Evolutionary conservation across 1,284 basidiomycete genomes (phyloP).

Genomic region (Pseudozyma hubeiensis): DNA sequence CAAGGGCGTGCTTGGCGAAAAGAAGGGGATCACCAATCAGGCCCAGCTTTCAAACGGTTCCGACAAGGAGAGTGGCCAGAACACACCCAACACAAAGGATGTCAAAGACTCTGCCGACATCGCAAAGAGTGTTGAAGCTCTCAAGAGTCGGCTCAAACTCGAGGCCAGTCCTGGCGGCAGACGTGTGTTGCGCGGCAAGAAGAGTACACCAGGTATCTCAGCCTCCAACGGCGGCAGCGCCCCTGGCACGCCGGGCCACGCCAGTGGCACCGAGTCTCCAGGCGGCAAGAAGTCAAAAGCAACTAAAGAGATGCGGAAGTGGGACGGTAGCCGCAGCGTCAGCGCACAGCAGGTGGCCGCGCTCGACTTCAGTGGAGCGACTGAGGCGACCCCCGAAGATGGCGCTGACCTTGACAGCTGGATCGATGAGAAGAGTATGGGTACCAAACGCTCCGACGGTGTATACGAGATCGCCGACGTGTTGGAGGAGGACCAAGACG

Average conservation of each 20-base stretch:
- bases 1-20: constrained; percentile 48
- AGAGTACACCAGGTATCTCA: constrained; percentile 67
- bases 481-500: constrained; percentile 62
- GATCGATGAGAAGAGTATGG: constrained; percentile 78
- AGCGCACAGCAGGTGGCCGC: constrained; percentile 87
- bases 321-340: constrained; percentile 81
- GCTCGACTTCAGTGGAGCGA: constrained; percentile 81
- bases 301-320: constrained; percentile 86
- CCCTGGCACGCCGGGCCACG: constrained; percentile 54
- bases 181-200: constrained; percentile 71
- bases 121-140: constrained; percentile 87
- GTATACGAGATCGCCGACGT: constrained; percentile 94
- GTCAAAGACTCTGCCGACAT: constrained; percentile 87
- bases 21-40: constrained; percentile 36
- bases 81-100: constrained; percentile 44
- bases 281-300: constrained; percentile 72
- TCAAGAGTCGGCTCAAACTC: constrained; percentile 79
- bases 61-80: constrained; percentile 44
- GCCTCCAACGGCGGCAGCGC: constrained; percentile 71
- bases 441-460: constrained; percentile 82
- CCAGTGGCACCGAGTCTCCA: constrained; percentile 45
- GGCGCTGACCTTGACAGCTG: constrained; percentile 68
- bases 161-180: constrained; percentile 73
- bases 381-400: constrained; percentile 71
- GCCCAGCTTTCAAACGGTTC: constrained; percentile 29